Base-by-base conservation (phyloP, 1,284 basidiomycete species). In the Ustilago lituana region DNA sequence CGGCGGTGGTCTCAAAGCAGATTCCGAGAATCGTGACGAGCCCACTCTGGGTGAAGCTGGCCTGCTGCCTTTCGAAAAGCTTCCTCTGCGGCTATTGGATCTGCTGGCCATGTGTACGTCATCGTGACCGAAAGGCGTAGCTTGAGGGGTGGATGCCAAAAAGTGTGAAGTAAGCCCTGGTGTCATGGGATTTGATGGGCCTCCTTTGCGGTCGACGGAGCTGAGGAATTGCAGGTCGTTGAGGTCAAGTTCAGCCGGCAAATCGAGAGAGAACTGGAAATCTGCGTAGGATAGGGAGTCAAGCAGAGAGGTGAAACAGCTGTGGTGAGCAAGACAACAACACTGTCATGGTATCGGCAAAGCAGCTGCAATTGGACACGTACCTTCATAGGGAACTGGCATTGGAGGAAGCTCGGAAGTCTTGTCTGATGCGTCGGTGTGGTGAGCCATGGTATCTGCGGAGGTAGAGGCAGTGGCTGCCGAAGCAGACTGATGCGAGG, bases 331-430 rank as follows among this genome's bases (percentile, higher is more conserved):
- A n/a, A n/a, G n/a, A n/a, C n/a, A n/a, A n/a, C n/a, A n/a, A n/a
- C n/a, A n/a, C n/a, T n/a, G n/a, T n/a, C n/a, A n/a, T n/a, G n/a
- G n/a, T n/a, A n/a, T n/a, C n/a, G n/a, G n/a, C n/a, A n/a, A n/a
- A n/a, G n/a, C n/a, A n/a, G 35, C 15, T 14, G 12, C 31, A 17
- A 27, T 10, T 22, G 26, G 9, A 12, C 15, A 65, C 64, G n/a
- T 26, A 74, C 73, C 73, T 46, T 78, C 76, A 19, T 76, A 78
- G 2, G 76, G 74, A 8, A 73, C 73, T 6, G 76, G 76, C 76
- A 78, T 78, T 22, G 74, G 64, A 14, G 76, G 76, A 15, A 78
- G 67, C 11, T 76, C 73, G 19, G 66, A 52, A n/a, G 41, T 27
- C 50, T 61, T 67, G 39, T 54, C 54, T 33, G 33, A 36, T 22